Conservation (phyloP, 2,329 filamentous ascomycete species). For the Diaporthe vexans region DNA sequence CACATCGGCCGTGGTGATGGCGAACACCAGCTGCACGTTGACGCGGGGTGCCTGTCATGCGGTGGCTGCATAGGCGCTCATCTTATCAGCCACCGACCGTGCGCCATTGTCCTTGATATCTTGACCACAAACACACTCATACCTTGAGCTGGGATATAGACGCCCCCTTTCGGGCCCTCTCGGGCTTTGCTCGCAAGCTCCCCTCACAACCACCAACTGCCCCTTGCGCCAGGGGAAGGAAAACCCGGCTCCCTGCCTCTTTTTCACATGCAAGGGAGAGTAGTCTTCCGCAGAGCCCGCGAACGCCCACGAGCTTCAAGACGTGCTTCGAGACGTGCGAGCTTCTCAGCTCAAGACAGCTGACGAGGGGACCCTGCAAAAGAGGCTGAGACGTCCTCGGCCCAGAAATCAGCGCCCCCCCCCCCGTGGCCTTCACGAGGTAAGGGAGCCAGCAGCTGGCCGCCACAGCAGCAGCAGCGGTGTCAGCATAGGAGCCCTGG, state of each 20-base stretch:
- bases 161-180: not conserved
- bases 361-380: not conserved
- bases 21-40: conserved; percentile 8
- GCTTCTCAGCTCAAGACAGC: conserved; percentile 15
- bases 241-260: not conserved
- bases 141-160: not conserved
- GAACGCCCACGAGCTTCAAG: not conserved
- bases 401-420: not conserved
- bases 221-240: not conserved
- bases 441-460: not conserved
- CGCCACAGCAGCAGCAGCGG: conserved; percentile 11
- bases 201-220: not conserved
- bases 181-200: conserved; percentile 17
- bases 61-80: conserved; percentile 7
- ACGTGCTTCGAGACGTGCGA: conserved; percentile 11
- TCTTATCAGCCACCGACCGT: conserved; percentile 21
- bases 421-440: not conserved
- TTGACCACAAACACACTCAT: not conserved
- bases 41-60: conserved; percentile 6
- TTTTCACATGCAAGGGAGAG: not conserved
- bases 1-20: not conserved
- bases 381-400: conserved; percentile 23
- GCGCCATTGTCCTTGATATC: not conserved
- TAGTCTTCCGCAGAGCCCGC: not conserved
- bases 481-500: not conserved